A percentile compares a stretch with the other conserved stretches of the same genome.
phyloP scores from a whole-genome alignment of 371 early-diverging fungal genomes.

The Chytridium lagenaria region DNA sequence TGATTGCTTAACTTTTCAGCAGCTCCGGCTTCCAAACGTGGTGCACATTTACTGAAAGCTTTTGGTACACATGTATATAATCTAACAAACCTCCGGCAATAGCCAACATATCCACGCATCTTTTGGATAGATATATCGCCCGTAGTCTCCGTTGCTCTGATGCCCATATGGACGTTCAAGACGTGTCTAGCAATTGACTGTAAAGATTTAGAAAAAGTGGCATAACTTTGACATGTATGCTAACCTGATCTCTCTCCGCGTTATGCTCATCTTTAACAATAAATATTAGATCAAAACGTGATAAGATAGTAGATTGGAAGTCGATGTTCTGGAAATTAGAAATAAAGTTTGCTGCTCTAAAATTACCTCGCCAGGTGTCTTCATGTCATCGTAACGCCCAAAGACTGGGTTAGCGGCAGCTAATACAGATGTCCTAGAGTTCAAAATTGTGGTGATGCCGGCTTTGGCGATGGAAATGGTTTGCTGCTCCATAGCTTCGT shows the following conservation, averaged over 20 bases:
- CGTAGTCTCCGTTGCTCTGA: constrained; percentile 40
- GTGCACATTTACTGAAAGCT: constrained; percentile 86
- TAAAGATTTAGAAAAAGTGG: constrained; percentile 21
- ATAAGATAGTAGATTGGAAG: constrained; percentile 98
- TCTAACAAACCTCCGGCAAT: constrained; percentile 77
- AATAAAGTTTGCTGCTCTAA: background rate
- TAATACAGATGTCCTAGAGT: constrained; percentile 97
- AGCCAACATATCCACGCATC: constrained; percentile 94
- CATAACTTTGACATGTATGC: constrained; percentile 9
- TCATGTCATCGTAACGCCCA: constrained; percentile 99
- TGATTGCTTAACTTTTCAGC: constrained; percentile 91
- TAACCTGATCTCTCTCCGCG: constrained; percentile 55
- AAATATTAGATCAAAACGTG: constrained; percentile 98
- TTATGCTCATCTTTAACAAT: constrained; percentile 72
- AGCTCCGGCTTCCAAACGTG: constrained; percentile 86
- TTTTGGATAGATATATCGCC: constrained; percentile 86
- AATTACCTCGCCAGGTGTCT: constrained; percentile 87
- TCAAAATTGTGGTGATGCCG: constrained; percentile 99
- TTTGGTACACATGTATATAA: background rate
- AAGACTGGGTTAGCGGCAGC: constrained; percentile 99
- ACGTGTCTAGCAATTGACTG: constrained; percentile 93
- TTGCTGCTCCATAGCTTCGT: constrained; percentile 99
- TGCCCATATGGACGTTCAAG: constrained; percentile 87
- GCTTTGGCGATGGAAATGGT: constrained; percentile 99
- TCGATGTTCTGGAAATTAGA: constrained; percentile 87